These are phyloP conservation scores for Rhizophagus prolifer DNA, from an alignment of 192 early-diverging fungal species.

Conservation along the genomic window DNA sequence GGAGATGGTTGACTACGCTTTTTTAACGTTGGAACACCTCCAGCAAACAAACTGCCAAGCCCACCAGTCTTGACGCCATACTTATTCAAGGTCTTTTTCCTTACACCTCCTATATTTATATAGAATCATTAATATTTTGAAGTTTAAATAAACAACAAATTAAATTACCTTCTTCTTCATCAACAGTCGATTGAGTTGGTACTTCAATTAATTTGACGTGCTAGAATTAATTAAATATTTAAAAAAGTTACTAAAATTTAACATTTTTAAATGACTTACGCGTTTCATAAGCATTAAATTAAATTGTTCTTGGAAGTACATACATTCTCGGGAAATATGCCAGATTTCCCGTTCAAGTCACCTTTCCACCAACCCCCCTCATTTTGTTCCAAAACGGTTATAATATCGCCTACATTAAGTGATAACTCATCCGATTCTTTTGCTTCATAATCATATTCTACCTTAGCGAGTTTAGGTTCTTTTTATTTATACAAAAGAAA, in stretches of 20 bases:
- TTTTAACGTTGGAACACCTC: slow-evolving; percentile 72
- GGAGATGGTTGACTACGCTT: slow-evolving; percentile 27
- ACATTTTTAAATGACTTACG: neutral
- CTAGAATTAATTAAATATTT: slow-evolving; percentile 23
- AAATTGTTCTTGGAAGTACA: neutral
- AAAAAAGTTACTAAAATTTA: neutral
- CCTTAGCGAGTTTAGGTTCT: slow-evolving; percentile 50
- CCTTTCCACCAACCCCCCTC: slow-evolving; percentile 69
- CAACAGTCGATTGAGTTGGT: slow-evolving; percentile 30
- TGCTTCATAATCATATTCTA: slow-evolving; percentile 73
- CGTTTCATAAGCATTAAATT: neutral
- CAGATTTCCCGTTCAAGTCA: slow-evolving; percentile 65
- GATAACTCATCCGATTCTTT: slow-evolving; percentile 64
- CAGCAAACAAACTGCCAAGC: slow-evolving; percentile 71
- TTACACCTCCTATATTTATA: neutral
- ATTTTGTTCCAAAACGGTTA: slow-evolving; percentile 64
- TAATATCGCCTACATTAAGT: slow-evolving; percentile 61
- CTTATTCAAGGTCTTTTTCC: slow-evolving; percentile 63
- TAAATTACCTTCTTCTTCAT: neutral
- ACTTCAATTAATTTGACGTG: slow-evolving; percentile 41
- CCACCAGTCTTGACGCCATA: slow-evolving; percentile 81
- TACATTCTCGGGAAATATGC: slow-evolving; percentile 66
- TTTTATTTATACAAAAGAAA: neutral
- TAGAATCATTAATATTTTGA: neutral
- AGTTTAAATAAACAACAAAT: neutral